Base-by-base conservation (phyloP, 2,329 filamentous ascomycete genomes). In the Ophiostoma tasmaniense region DNA sequence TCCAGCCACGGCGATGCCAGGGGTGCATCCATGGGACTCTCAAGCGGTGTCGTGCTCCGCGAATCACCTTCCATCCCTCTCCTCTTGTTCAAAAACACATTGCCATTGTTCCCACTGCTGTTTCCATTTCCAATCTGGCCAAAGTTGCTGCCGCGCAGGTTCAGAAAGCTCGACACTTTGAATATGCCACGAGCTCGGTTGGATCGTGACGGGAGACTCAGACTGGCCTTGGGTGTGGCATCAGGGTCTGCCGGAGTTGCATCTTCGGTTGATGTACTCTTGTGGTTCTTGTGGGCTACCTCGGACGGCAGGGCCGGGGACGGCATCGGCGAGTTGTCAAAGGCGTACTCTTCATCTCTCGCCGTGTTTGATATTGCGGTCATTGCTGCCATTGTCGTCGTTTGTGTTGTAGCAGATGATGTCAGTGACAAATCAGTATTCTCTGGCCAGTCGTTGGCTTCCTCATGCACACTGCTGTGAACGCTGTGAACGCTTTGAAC, bases 151-250 rank as follows among this genome's bases (percentile, higher is more conserved):
- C 68, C 72, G 20, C 67, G 67, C 11, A 74, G 66, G 37, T 65
- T 74, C n/a, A 73, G 61, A n/a, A 74, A 72, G 67, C 73, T 75
- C 8, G 75, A 70, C 37, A 71, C 69, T 17, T 67, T 70, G 52
- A 67, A 64, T 1, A 70, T 61, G 11, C 66, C 52, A 7, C 70
- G 70, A 7, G 70, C 17, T 17, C 66, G 50, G 6, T 13, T n/a
- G 25, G 59, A 13, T 10, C 68, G 66, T 6, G 61, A 22, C 30
- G 61, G 33, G 11, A 22, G 8, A 37, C 61, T 64, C 8, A 22
- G 8, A 22, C 61, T 64, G 20, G 33, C 61, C 10, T 37, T 37
- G 61, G 61, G 33, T 8, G 61, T 64, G 17, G 33, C 7, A 37
- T 39, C 61, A 2, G 61, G 33, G 20, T 64, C 59, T 11, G 59